Evolutionary conservation across 2,329 filamentous ascomycete species (phyloP).

Genomic region (Periconia sp.): DNA sequence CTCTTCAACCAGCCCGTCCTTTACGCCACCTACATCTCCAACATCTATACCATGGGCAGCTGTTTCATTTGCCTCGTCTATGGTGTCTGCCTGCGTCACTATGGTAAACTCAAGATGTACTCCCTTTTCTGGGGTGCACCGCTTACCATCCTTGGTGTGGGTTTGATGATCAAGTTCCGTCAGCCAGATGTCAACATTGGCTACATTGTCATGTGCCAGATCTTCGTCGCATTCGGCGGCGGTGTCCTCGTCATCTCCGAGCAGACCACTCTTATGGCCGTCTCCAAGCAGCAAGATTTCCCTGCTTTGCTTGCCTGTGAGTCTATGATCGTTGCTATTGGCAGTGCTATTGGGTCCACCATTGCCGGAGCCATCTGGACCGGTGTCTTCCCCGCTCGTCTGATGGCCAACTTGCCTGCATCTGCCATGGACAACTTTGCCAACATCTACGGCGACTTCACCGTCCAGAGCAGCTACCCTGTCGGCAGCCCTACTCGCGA

Average conservation of each 20-base stretch:
- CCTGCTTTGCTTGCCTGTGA: slow-evolving; percentile 54
- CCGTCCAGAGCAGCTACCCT: slow-evolving; percentile 60
- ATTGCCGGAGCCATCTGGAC: slow-evolving; percentile 71
- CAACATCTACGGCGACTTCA: slow-evolving; percentile 59
- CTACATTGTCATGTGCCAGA: slow-evolving; percentile 41
- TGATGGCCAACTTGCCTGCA: slow-evolving; percentile 55
- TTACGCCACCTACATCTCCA: slow-evolving; percentile 47
- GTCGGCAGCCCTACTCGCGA: slow-evolving; percentile 57
- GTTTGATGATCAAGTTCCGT: slow-evolving; percentile 47
- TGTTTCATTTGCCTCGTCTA: slow-evolving; percentile 39
- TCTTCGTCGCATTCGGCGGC: slow-evolving; percentile 44
- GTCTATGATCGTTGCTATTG: slow-evolving; percentile 66
- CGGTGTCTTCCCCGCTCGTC: slow-evolving; percentile 60
- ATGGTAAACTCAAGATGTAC: slow-evolving; percentile 39
- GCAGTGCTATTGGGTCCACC: slow-evolving; percentile 51
- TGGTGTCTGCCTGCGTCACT: slow-evolving; percentile 33
- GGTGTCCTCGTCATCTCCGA: slow-evolving; percentile 42
- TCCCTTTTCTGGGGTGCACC: slow-evolving; percentile 38
- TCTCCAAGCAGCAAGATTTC: slow-evolving; percentile 40
- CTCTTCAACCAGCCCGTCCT: slow-evolving; percentile 42
- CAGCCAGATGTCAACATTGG: slow-evolving; percentile 42
- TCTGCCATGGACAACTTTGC: slow-evolving; percentile 44
- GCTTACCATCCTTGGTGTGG: slow-evolving; percentile 40
- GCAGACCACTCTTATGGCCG: slow-evolving; percentile 41
- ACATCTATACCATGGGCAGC: slow-evolving; percentile 49